Evolutionary conservation across 179 eudicot species (phyloP).

Genomic region (Vitellaria paradoxa): DNA sequence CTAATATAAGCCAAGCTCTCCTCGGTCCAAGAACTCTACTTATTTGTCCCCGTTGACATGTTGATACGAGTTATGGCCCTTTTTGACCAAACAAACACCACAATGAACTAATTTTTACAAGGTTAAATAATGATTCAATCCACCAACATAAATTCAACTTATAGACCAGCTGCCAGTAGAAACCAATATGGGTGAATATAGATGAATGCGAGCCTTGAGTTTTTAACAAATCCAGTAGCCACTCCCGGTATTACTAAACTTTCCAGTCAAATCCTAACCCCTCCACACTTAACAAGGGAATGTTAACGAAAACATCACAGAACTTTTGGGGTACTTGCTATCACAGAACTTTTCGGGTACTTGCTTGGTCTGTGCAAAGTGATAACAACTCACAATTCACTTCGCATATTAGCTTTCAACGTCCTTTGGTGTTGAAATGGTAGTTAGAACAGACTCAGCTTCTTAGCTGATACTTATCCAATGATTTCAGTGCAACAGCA

Average conservation of each 20-base stretch:
- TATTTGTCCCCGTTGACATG: background rate
- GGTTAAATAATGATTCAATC: background rate
- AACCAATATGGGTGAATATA: background rate
- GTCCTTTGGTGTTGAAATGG: background rate
- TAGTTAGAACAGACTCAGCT: background rate
- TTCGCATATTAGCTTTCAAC: background rate
- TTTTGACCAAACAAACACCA: background rate
- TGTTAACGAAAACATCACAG: background rate
- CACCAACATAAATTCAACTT: background rate
- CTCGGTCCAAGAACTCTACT: slow-evolving; percentile 3
- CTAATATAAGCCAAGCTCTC: slow-evolving; percentile 3
- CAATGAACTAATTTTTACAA: background rate
- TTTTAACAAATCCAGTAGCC: slow-evolving; percentile 10
- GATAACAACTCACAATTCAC: background rate
- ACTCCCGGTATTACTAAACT: background rate
- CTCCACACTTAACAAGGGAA: background rate
- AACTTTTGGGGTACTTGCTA: background rate
- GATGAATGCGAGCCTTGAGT: background rate
- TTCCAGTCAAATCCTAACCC: slow-evolving; percentile 14
- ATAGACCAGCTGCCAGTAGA: background rate
- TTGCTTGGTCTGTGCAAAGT: background rate
- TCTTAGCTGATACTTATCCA: slow-evolving; percentile 18
- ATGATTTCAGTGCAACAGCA: slow-evolving; percentile 5
- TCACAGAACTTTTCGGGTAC: no score
- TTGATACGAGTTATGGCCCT: no score